phyloP scores from a whole-genome alignment of 352 stramenopile species.

The Phytophthora cajani region DNA sequence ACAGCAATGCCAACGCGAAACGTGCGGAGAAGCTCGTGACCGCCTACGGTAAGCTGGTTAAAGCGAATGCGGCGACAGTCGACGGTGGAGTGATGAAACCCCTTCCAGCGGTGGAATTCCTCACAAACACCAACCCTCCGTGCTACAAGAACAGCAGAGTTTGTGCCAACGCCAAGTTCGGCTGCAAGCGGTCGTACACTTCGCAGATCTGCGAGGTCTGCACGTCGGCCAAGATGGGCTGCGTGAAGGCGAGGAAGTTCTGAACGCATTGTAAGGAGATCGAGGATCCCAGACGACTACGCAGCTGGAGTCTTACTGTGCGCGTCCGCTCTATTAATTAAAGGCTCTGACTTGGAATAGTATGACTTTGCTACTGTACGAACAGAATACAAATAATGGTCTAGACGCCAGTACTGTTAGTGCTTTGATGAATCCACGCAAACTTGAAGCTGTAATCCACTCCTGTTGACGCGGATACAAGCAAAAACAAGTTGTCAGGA shows the following conservation, averaged over 20 bases:
- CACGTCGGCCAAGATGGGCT: conserved; percentile 26
- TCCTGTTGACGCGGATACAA: conserved; percentile 1
- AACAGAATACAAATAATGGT: not conserved
- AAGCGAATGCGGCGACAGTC: conserved; percentile 28
- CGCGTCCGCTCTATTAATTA: too few relatives aligned
- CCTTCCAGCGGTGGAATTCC: conserved; percentile 42
- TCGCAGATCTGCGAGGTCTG: conserved; percentile 73
- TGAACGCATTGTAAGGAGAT: too few relatives aligned
- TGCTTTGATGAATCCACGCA: conserved; percentile 17
- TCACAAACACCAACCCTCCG: conserved; percentile 53
- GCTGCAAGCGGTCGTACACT: conserved; percentile 61
- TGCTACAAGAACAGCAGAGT: conserved; percentile 68
- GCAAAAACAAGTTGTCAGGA: too few relatives aligned
- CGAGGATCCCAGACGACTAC: too few relatives aligned
- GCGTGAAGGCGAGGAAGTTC: conserved; percentile 12
- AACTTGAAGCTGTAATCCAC: conserved; percentile 37
- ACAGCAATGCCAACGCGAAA: conserved; percentile 50
- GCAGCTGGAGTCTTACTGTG: too few relatives aligned
- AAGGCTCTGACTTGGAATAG: too few relatives aligned
- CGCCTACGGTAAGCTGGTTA: conserved; percentile 49
- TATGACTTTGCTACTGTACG: not conserved
- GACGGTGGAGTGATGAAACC: conserved; percentile 56
- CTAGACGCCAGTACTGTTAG: conserved; percentile 3
- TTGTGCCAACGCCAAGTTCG: conserved; percentile 52
- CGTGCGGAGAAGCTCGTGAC: conserved; percentile 55